Conservation (phyloP, 2,329 filamentous ascomycete genomes). For the Dichotomopilus funicola region DNA sequence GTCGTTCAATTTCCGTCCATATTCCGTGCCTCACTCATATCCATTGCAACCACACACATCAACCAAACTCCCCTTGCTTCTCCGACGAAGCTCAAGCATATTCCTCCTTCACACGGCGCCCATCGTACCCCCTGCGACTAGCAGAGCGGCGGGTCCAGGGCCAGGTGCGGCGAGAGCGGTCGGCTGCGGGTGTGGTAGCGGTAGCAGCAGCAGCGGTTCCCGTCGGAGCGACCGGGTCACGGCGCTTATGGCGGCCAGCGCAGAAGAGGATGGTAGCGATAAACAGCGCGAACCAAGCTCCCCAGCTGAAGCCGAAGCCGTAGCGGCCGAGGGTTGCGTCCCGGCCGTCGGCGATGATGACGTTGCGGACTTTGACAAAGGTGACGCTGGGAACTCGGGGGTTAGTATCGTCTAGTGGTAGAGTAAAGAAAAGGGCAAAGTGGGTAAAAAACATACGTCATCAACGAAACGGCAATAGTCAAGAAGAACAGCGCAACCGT, state of each 20-base stretch:
- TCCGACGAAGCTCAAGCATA: conserved; percentile 33
- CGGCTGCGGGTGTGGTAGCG: not conserved
- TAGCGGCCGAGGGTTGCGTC: conserved; percentile 57
- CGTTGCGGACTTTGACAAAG: conserved; percentile 64
- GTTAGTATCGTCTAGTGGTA: conserved; percentile 10
- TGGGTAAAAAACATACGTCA: conserved; percentile 56
- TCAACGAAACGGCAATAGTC: conserved; percentile 59
- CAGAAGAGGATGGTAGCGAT: conserved; percentile 63
- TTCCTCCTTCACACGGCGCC: conserved; percentile 63
- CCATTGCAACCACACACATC: not conserved
- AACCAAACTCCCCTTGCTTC: too few relatives aligned
- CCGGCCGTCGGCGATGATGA: conserved; percentile 51
- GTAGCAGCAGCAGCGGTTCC: not conserved
- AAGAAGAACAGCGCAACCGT: conserved; percentile 62
- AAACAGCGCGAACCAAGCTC: conserved; percentile 58
- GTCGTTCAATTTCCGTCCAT: not conserved
- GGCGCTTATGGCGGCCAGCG: conserved; percentile 44
- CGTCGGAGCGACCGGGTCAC: not conserved
- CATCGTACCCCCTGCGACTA: conserved; percentile 49
- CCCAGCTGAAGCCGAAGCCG: conserved; percentile 74
- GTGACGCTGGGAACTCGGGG: conserved; percentile 36
- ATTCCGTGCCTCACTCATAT: not conserved
- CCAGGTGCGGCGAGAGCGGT: conserved; percentile 27
- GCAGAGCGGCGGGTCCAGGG: conserved; percentile 43
- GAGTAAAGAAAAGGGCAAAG: not conserved